These are phyloP conservation scores for Trichoderma pleuroti DNA, from an alignment of 2,329 filamentous ascomycete species.

Conservation along the genomic window DNA sequence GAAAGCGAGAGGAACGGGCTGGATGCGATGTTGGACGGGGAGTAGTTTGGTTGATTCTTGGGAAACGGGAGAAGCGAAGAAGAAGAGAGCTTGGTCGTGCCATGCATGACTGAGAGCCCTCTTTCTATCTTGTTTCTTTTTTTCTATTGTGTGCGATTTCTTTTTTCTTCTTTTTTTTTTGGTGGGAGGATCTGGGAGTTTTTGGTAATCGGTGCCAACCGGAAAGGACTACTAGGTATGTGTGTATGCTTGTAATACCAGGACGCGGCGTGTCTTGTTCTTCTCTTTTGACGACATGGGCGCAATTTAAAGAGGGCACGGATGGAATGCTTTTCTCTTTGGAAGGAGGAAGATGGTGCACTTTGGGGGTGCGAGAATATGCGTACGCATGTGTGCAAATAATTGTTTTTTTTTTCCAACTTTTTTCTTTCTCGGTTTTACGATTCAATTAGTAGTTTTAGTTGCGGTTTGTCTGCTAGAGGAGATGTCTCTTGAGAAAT, in stretches of 20 bases:
- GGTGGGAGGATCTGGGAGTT: constrained; percentile 13
- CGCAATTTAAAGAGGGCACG: constrained; percentile 13
- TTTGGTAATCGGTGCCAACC: neutral
- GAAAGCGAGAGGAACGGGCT: constrained; percentile 47
- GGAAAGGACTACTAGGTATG: neutral
- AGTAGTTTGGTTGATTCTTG: constrained; percentile 27
- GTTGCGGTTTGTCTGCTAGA: neutral
- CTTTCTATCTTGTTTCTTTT: neutral
- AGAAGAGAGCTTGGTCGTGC: neutral
- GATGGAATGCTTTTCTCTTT: neutral
- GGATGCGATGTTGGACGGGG: constrained; percentile 44
- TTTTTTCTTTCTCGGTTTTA: neutral
- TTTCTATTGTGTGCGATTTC: neutral
- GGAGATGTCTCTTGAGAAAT: neutral
- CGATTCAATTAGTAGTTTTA: neutral
- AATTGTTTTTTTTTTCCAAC: neutral
- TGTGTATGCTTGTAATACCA: constrained; percentile 14
- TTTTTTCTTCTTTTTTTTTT: neutral
- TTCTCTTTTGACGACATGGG: neutral
- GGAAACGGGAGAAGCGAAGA: neutral
- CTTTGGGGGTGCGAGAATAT: neutral
- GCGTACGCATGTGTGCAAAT: neutral
- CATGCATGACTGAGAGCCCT: neutral
- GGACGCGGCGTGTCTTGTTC: constrained; percentile 6
- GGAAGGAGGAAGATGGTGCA: neutral